Conservation (phyloP, 495 filamentous ascomycete species). For the Antarctomyces pellizariae region DNA sequence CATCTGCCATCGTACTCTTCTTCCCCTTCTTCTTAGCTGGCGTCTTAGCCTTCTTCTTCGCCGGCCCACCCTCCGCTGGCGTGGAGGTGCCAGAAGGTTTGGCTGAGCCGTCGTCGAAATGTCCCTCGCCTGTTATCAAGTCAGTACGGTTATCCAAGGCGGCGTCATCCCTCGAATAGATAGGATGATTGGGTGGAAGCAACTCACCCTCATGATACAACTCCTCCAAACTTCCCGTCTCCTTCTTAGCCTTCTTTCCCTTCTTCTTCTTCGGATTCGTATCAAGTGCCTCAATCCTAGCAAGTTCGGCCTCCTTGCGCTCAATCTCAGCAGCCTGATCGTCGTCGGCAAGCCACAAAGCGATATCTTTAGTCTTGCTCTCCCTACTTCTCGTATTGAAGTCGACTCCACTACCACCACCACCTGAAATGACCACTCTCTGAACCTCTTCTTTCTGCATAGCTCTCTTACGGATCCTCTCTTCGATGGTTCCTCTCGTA, state of each 20-base stretch:
- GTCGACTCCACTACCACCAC: conserved; percentile 61
- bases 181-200: background rate
- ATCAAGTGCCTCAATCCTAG: conserved; percentile 29
- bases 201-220: conserved; percentile 94
- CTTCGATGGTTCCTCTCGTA: conserved; percentile 90
- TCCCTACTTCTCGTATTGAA: conserved; percentile 80
- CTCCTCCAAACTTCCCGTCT: conserved; percentile 65
- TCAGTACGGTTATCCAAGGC: conserved; percentile 2
- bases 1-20: conserved; percentile 15
- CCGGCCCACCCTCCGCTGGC: conserved; percentile 31
- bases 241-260: conserved; percentile 34
- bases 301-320: conserved; percentile 61
- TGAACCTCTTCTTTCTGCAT: conserved; percentile 98
- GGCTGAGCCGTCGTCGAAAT: conserved; percentile 64
- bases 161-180: too few relatives aligned
- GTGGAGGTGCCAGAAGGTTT: conserved; percentile 72
- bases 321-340: conserved; percentile 84
- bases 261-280: conserved; percentile 38
- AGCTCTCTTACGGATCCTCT: conserved; percentile 92
- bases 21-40: conserved; percentile 26
- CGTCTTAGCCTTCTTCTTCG: conserved; percentile 17
- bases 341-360: conserved; percentile 89
- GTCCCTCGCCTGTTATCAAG: conserved; percentile 50
- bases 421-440: conserved; percentile 89
- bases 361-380: conserved; percentile 86